Conservation (phyloP, 306 rosid genomes). For the Quillaja saponaria region DNA sequence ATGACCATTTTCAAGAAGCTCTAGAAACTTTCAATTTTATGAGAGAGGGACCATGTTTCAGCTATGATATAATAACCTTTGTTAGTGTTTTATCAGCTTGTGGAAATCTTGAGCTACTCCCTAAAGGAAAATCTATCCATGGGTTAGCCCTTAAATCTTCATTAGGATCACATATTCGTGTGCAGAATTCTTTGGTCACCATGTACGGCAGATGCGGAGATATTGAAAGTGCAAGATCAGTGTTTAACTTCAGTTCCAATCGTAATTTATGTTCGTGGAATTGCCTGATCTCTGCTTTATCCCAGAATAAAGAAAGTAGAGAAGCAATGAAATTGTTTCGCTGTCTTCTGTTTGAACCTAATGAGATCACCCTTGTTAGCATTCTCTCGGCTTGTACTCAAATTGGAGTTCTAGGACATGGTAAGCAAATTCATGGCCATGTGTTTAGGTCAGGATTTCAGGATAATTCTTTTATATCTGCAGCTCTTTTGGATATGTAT, state of each 20-base stretch:
- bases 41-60: conserved; percentile 37
- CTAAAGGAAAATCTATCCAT: conserved; percentile 47
- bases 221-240: conserved; percentile 45
- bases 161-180: conserved; percentile 45
- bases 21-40: conserved; percentile 41
- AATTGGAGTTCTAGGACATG: conserved; percentile 42
- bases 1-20: conserved; percentile 40
- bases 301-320: conserved; percentile 49
- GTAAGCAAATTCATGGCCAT: conserved; percentile 52
- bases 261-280: conserved; percentile 62
- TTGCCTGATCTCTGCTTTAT: conserved; percentile 56
- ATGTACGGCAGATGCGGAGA: conserved; percentile 63
- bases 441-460: conserved; percentile 34
- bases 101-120: conserved; percentile 48
- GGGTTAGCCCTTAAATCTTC: conserved; percentile 43
- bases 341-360: conserved; percentile 40
- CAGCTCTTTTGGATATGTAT: conserved; percentile 55
- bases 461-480: conserved; percentile 47
- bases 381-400: conserved; percentile 60
- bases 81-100: conserved; percentile 51
- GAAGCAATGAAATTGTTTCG: conserved; percentile 48
- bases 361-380: conserved; percentile 51
- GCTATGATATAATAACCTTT: conserved; percentile 52
- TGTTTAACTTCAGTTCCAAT: conserved; percentile 37
- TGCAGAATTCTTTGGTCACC: conserved; percentile 55